phyloP scores from a whole-genome alignment of 2,329 filamentous ascomycete species.

The Cytospora piceae region DNA sequence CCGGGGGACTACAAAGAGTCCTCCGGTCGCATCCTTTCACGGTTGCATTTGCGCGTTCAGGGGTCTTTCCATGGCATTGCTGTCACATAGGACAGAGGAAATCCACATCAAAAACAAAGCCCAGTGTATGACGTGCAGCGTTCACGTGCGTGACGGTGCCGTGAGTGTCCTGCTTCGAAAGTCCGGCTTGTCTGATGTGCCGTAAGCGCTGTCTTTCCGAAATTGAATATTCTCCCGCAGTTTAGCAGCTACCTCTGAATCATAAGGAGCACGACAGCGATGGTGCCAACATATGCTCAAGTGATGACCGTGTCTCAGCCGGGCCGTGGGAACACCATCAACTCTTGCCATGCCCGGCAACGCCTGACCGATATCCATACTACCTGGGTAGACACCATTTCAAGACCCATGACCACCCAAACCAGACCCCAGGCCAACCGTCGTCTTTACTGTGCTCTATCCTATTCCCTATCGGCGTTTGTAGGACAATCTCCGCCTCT shows the following conservation, averaged over 20 bases:
- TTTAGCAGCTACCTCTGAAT: background rate
- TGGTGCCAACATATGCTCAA: background rate
- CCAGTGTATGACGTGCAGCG: conserved; percentile 36
- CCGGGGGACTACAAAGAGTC: conserved; percentile 22
- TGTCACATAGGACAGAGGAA: conserved; percentile 44
- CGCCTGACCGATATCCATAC: background rate
- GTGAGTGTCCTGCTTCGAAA: background rate
- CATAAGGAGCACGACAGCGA: background rate
- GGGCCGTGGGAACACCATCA: background rate
- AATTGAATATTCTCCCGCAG: background rate
- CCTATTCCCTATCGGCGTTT: background rate
- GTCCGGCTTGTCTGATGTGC: background rate
- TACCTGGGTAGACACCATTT: background rate
- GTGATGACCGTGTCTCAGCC: background rate
- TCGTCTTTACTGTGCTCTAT: background rate
- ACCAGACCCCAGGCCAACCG: background rate
- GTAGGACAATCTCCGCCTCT: background rate
- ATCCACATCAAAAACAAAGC: conserved; percentile 24
- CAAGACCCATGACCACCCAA: background rate
- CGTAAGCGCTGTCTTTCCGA: background rate
- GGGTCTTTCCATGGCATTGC: conserved; percentile 48
- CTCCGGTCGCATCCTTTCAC: conserved; percentile 38
- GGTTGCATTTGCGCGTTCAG: conserved; percentile 51
- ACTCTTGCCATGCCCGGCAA: background rate
- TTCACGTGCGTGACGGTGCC: background rate